Evolutionary conservation across 2,329 filamentous ascomycete genomes (phyloP).

Genomic region (Cadophora sp.): DNA sequence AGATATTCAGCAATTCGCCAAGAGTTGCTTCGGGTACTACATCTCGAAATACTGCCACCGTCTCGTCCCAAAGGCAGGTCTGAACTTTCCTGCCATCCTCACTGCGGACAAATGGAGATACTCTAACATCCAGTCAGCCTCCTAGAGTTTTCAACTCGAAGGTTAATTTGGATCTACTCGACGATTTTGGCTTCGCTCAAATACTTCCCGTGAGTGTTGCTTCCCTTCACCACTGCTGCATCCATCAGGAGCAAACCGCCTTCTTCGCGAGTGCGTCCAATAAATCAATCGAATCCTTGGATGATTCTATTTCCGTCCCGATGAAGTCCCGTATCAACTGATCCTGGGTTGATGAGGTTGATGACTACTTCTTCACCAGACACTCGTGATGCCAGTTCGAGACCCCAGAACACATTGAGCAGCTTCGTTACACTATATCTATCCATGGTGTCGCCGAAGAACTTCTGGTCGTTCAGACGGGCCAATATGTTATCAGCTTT

Average conservation of each 20-base stretch:
- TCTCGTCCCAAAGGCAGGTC: conserved; percentile 8
- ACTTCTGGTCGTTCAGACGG: conserved; percentile 11
- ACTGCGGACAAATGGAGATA: conserved; percentile 4
- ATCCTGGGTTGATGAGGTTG: conserved; percentile 17
- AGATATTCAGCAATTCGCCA: neutral
- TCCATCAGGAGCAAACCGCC: conserved; percentile 17
- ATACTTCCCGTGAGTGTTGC: conserved; percentile 12
- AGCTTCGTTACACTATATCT: neutral
- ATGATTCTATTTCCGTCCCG: conserved; percentile 19
- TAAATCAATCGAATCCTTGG: conserved; percentile 9
- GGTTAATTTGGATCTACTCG: neutral
- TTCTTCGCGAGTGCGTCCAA: conserved; percentile 18
- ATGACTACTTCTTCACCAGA: conserved; percentile 8
- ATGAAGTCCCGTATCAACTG: conserved; percentile 15
- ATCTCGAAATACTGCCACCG: neutral
- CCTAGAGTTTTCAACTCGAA: neutral
- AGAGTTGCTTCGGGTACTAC: neutral
- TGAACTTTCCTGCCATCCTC: conserved; percentile 9
- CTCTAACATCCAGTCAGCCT: neutral
- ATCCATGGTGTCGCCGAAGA: conserved; percentile 14
- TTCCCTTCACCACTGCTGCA: conserved; percentile 19
- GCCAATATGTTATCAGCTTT: conserved; percentile 19
- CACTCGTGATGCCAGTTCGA: conserved; percentile 10
- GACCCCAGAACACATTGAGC: conserved; percentile 14
- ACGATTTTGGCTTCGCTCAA: conserved; percentile 19